These are phyloP conservation scores for Cyclotella kingstonii DNA, from an alignment of 108 stramenopile species.

Conservation along the genomic window DNA sequence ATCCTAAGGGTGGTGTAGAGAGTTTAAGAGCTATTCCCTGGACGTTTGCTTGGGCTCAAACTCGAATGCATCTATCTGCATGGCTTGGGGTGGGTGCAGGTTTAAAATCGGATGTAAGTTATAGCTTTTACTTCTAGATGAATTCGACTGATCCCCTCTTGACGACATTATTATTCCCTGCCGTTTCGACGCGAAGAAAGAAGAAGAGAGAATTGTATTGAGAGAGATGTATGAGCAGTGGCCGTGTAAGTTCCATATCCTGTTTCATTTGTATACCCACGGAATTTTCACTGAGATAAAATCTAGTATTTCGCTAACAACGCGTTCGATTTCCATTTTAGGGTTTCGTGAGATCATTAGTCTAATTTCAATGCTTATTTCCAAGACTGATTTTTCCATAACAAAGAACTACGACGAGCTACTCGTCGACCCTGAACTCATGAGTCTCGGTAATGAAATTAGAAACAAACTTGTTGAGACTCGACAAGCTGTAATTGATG, in stretches of 20 bases:
- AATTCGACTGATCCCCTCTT: no score
- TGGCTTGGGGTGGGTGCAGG: constrained; percentile 97
- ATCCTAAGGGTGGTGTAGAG: constrained; percentile 95
- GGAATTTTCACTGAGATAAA: no score
- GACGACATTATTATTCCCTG: no score
- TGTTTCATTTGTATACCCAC: no score
- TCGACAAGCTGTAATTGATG: constrained; percentile 71
- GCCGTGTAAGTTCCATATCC: constrained; percentile 62
- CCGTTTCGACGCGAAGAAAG: constrained; percentile 22
- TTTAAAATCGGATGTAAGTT: constrained; percentile 51
- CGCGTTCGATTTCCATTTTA: neutral
- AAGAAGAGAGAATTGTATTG: constrained; percentile 54
- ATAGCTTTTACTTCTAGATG: no score
- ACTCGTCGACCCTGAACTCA: constrained; percentile 70
- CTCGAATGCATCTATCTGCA: constrained; percentile 90
- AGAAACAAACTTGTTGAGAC: constrained; percentile 82
- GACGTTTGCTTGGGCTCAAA: constrained; percentile 98
- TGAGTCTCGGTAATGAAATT: constrained; percentile 79
- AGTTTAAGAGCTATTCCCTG: constrained; percentile 95
- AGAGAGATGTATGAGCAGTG: constrained; percentile 91
- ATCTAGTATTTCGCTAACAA: neutral
- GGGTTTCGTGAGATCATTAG: constrained; percentile 89
- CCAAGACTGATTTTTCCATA: constrained; percentile 92
- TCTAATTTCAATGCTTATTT: constrained; percentile 92
- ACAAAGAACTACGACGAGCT: constrained; percentile 90